Conservation (phyloP, 75 land plant genomes). For the Picea sitchensis region DNA sequence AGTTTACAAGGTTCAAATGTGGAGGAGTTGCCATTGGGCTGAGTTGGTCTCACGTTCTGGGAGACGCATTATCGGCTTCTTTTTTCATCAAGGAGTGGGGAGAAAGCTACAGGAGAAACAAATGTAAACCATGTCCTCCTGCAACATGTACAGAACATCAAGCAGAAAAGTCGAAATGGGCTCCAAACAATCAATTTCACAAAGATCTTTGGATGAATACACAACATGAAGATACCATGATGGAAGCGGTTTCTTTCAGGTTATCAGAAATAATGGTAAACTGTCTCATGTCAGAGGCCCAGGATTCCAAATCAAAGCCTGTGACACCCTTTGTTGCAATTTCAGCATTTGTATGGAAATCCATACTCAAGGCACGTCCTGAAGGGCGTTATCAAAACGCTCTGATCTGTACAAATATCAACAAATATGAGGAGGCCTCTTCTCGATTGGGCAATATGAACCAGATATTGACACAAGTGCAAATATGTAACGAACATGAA, state of each 20-base stretch:
- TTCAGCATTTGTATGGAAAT: constrained; percentile 54
- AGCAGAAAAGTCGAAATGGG: not conserved
- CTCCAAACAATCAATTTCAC: not conserved
- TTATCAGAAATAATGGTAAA: not conserved
- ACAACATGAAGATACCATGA: not conserved
- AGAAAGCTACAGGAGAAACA: constrained; percentile 4
- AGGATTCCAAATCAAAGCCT: constrained; percentile 3
- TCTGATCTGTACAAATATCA: constrained; percentile 17
- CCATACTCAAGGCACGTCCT: constrained; percentile 29
- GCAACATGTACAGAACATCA: not conserved
- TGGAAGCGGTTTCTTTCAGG: constrained; percentile 3
- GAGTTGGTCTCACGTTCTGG: constrained; percentile 63
- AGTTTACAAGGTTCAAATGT: constrained; percentile 68
- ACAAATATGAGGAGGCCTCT: constrained; percentile 17
- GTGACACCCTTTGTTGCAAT: constrained; percentile 39
- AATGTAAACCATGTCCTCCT: not conserved
- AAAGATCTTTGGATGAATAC: not conserved
- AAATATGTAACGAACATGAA: constrained; percentile 12
- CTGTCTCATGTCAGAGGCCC: not conserved
- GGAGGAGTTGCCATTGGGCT: constrained; percentile 56
- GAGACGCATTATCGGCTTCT: constrained; percentile 45
- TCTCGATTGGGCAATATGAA: constrained; percentile 17
- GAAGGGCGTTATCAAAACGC: constrained; percentile 16
- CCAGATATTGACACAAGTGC: constrained; percentile 18
- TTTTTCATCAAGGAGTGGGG: constrained; percentile 38